phyloP scores from a whole-genome alignment of 139 green algal species.

The Chlamydomonas schloesseri region DNA sequence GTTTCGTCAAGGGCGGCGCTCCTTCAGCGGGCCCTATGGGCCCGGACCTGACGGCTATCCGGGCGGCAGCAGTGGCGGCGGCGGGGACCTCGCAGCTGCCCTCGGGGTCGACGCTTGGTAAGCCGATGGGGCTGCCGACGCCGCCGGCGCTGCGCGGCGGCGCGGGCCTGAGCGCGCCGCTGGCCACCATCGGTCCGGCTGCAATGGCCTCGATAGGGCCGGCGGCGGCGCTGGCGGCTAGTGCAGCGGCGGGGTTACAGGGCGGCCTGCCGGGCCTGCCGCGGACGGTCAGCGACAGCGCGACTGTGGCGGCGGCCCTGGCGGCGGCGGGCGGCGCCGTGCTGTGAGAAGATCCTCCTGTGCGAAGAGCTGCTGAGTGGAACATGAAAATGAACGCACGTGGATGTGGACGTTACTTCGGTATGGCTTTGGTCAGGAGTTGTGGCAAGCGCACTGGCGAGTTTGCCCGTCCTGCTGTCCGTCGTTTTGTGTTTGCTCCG shows the following conservation, averaged over 20 bases:
- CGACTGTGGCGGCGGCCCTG: background rate
- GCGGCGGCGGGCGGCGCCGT: background rate
- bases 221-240: conserved; percentile 9
- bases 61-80: background rate
- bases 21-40: background rate
- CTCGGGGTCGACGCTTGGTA: background rate
- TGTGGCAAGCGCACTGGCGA: no score
- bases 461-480: no score
- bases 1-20: background rate
- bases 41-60: conserved; percentile 1
- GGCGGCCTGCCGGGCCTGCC: background rate
- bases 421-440: no score
- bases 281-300: background rate
- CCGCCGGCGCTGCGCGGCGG: background rate
- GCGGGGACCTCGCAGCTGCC: background rate
- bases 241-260: background rate
- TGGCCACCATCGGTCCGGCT: background rate
- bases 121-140: background rate
- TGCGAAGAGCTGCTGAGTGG: no score
- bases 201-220: background rate
- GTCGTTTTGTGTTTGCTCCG: no score
- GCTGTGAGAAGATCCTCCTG: background rate
- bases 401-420: no score
- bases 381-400: no score
- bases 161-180: background rate